Percentiles rank a stretch among this genome's conserved stretches.
Conservation (phyloP, 768 basidiomycete genomes). For the Goffeauzyma gilvescens region DNA sequence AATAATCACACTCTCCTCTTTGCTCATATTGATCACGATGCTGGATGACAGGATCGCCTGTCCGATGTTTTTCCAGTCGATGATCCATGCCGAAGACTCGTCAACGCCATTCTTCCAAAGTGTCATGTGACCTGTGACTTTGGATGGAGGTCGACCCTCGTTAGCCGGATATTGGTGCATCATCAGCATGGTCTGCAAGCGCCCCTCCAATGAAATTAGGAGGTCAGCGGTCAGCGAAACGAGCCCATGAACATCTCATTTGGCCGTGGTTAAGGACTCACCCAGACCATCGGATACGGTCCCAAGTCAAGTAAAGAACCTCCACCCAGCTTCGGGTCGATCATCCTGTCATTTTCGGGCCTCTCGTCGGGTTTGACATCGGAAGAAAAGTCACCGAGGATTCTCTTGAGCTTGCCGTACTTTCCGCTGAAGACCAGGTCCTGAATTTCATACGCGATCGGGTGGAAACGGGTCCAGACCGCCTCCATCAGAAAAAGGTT, state of each 20-base stretch:
- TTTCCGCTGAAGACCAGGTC: slow-evolving; percentile 23
- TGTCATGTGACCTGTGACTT: slow-evolving; percentile 51
- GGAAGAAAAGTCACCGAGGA: slow-evolving; percentile 55
- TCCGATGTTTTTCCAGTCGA: slow-evolving; percentile 48
- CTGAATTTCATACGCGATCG: slow-evolving; percentile 25
- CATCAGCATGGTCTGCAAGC: slow-evolving; percentile 49
- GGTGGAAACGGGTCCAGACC: slow-evolving; percentile 59
- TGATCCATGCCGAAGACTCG: slow-evolving; percentile 51
- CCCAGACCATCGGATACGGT: slow-evolving; percentile 67
- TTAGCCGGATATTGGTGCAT: slow-evolving; percentile 68
- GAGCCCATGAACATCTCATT: too few species aligned
- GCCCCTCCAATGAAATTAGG: too few species aligned
- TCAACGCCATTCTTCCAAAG: slow-evolving; percentile 68
- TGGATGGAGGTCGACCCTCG: slow-evolving; percentile 40
- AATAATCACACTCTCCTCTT: slow-evolving; percentile 34
- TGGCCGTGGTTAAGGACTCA: too few species aligned
- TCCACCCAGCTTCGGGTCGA: slow-evolving; percentile 62
- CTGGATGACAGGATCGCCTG: slow-evolving; percentile 34
- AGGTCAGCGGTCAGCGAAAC: too few species aligned
- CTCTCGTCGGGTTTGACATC: slow-evolving; percentile 50
- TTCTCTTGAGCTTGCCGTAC: slow-evolving; percentile 26
- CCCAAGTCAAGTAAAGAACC: slow-evolving; percentile 69
- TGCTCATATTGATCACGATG: slow-evolving; percentile 11
- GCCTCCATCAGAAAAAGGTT: slow-evolving; percentile 84
- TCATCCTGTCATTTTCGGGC: slow-evolving; percentile 48